Base-by-base conservation (phyloP, 2,329 filamentous ascomycete genomes). In the Drechslerella coelobrocha region DNA sequence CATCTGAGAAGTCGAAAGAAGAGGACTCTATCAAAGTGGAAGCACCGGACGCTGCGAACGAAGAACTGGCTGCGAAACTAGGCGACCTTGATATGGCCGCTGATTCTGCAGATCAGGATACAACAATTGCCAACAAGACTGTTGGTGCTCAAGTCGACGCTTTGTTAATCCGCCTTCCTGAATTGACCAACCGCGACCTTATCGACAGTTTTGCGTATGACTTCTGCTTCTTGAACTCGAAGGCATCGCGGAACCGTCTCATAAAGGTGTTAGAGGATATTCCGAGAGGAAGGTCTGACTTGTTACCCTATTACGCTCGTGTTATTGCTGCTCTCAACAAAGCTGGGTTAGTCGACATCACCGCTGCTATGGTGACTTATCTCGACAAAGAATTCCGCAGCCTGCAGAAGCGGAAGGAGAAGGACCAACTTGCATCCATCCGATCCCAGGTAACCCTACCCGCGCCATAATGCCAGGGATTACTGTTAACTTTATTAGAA, bases 171-270 rank as follows among this genome's bases (percentile, higher is more conserved):
- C 88, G 91, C 21, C 84, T 99, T n/a, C 92, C 92, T 0, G 93
- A 97, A 72, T 82, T 99, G 56, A 93, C 90, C 37, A 93, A 86
- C 76, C 97, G 97, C 77, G 95, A 99, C 54, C 83, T 87, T 54
- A 91, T 97, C 60, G 94, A 99, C 77, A 89, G 97, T 78, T 88
- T 90, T 50, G 94, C 95, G 6, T 89, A 97, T 72, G 93, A 97
- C 77, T 99, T 99, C 77, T 97, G 94, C 80, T 99, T 97, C 77
- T 83, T 99, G 68, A 99, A 99, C 78, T 99, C 94, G 0, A 99
- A 99, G 78, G 94, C 94, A 8, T 99, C 95, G 0, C 88, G 95
- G 29, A 99, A 99, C 78, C 86, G 94, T 52, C 84, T 99, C 1
- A 84, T 97, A 78, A 97, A 97, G 79, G 90, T 92, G 27, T 82